phyloP scores from a whole-genome alignment of 2,329 filamentous ascomycete species.

The Paecilomyces variotii region DNA sequence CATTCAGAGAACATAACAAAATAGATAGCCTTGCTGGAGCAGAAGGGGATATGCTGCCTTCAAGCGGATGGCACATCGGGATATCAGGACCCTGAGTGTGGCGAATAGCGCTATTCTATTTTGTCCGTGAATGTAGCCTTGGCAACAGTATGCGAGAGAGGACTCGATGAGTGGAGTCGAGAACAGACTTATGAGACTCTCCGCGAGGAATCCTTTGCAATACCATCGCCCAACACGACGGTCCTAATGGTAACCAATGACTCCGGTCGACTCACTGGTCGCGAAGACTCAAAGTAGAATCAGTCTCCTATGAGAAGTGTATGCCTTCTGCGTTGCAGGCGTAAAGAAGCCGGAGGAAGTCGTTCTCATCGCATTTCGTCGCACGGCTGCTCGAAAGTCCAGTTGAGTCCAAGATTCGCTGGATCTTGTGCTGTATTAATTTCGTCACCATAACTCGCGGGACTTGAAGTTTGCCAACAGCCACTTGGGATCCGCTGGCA shows the following conservation, averaged over 20 bases:
- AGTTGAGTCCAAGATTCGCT: conserved; percentile 69
- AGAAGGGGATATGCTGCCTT: not conserved
- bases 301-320: not conserved
- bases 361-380: conserved; percentile 76
- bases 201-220: not conserved
- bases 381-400: conserved; percentile 67
- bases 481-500: conserved; percentile 16
- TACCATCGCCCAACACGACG: not conserved
- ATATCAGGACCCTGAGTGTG: not conserved
- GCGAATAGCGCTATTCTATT: not conserved
- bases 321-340: conserved; percentile 39
- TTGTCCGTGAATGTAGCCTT: not conserved
- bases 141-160: not conserved
- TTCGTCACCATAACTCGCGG: conserved; percentile 68
- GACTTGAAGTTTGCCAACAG: conserved; percentile 49
- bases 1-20: not conserved
- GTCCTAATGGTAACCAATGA: not conserved
- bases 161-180: too few species aligned
- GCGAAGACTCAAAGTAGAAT: not conserved
- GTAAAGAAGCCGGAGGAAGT: conserved; percentile 67
- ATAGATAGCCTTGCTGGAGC: not conserved
- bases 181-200: not conserved
- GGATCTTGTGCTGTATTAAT: conserved; percentile 68
- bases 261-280: not conserved
- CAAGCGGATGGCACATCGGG: not conserved